phyloP scores from a whole-genome alignment of 768 basidiomycete species.

The Cystoderma amianthinum region DNA sequence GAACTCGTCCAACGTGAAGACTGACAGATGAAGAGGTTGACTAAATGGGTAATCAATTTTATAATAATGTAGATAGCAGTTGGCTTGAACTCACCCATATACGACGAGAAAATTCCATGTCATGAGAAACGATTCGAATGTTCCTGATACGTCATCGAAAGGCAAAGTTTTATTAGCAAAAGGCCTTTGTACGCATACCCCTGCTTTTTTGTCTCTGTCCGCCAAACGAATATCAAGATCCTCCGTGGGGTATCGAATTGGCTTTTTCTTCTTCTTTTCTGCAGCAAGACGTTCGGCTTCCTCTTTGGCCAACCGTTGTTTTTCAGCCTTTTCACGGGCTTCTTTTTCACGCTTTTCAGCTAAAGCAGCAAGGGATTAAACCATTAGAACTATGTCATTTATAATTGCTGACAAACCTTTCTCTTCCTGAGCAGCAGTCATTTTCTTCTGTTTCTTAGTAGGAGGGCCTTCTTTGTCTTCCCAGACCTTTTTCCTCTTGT shows the following conservation, averaged over 20 bases:
- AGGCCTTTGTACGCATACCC: constrained; percentile 63
- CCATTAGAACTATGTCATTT: constrained; percentile 8
- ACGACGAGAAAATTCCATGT: constrained; percentile 92
- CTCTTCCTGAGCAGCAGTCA: constrained; percentile 68
- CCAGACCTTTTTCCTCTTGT: constrained; percentile 90
- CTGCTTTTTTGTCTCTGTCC: constrained; percentile 80
- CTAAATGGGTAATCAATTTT: constrained; percentile 29
- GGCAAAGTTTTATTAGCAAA: constrained; percentile 60
- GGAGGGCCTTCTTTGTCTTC: constrained; percentile 83
- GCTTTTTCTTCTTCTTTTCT: constrained; percentile 85
- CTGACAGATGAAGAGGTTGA: constrained; percentile 79
- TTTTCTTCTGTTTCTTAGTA: constrained; percentile 76
- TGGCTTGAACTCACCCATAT: constrained; percentile 63
- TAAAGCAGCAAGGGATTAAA: constrained; percentile 16
- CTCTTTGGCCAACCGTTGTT: constrained; percentile 56
- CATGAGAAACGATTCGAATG: constrained; percentile 85
- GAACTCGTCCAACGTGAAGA: constrained; percentile 90
- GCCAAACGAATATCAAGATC: constrained; percentile 78
- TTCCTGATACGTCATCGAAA: constrained; percentile 53
- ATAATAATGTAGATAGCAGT: constrained; percentile 4
- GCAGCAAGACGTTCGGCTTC: constrained; percentile 66
- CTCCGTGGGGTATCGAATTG: constrained; percentile 88
- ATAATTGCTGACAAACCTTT: constrained; percentile 43
- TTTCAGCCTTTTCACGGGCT: constrained; percentile 62
- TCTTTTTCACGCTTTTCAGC: constrained; percentile 67